Evolutionary conservation across 2,329 filamentous ascomycete species (phyloP), one percentile per base, ranked within the genome.

Genomic region (Cordyceps javanica): DNA sequence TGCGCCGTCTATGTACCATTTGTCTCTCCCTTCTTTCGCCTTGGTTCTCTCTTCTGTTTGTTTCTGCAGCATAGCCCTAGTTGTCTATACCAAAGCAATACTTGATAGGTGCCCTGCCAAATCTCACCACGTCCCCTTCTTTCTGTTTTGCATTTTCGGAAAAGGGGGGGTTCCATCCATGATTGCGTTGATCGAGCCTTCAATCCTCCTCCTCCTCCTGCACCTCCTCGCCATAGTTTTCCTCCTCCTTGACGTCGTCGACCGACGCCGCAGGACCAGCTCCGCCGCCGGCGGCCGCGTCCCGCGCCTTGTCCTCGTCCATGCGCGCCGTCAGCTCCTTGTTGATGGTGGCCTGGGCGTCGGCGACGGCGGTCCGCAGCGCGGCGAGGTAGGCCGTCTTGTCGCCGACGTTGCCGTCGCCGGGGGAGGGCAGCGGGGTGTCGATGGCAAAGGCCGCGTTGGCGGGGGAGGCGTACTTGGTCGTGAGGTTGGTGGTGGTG

Each of bases 151-250:
- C n/a, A n/a, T n/a, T n/a, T n/a, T n/a, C n/a, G n/a, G n/a, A n/a
- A n/a, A n/a, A n/a, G n/a, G n/a, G n/a, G n/a, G 11, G 30, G 11
- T 41, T 9, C 5, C 3, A 1, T 41, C 19, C 8, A 10, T 41
- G 19, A 39, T 11, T n/a, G 36, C 14, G 6, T 6, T 32, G 11
- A 26, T 52, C 4, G 10, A 57, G 60, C 8, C 19, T 32, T 68
- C 64, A 70, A 26, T 72, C 70, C 34, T 82, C 82, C 57, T 82
- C 82, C 57, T 89, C 87, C 42, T 89, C 86, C 51, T 87, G 85
- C 13, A 86, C 82, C 70, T 96, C 91, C 71, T 96, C 91, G 49
- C 91, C 91, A 68, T 96, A 96, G 68, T 91, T 88, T 65, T 89
- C 83, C 67, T 91, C 89, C 67, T 86, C 84, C 61, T 81, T 79